phyloP scores from a whole-genome alignment of 345 rosid species.

The Physaria fendleri region DNA sequence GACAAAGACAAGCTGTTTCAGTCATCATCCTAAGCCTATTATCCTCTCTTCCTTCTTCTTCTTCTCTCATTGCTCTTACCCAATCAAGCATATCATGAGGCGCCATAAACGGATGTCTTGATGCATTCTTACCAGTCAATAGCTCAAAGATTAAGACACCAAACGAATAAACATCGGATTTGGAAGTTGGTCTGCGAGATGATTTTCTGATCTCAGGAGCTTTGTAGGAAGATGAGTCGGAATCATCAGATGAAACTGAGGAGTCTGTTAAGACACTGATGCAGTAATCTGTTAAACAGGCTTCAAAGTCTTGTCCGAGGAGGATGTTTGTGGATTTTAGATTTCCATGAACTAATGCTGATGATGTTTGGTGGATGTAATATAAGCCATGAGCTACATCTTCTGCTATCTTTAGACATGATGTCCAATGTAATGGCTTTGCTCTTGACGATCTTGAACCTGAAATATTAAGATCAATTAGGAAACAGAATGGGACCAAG shows the following conservation, averaged over 20 bases:
- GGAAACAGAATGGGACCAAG: not conserved
- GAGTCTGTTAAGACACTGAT: conserved; percentile 61
- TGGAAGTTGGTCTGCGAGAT: conserved; percentile 45
- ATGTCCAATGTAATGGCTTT: conserved; percentile 94
- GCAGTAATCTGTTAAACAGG: conserved; percentile 81
- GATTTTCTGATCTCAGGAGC: conserved; percentile 83
- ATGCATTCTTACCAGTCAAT: conserved; percentile 71
- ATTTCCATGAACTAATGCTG: conserved; percentile 80
- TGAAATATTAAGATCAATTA: conserved; percentile 22
- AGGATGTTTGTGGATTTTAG: conserved; percentile 79
- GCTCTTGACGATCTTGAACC: conserved; percentile 85
- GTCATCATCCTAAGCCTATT: conserved; percentile 68
- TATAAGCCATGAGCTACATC: conserved; percentile 86
- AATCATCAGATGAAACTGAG: conserved; percentile 46
- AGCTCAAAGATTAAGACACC: conserved; percentile 81
- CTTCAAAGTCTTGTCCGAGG: conserved; percentile 89
- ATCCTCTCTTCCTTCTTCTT: conserved; percentile 46
- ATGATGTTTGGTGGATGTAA: conserved; percentile 82
- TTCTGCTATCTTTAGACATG: conserved; percentile 95
- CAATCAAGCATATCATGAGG: conserved; percentile 77
- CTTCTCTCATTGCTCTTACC: conserved; percentile 70
- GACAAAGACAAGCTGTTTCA: conserved; percentile 78
- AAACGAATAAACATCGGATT: conserved; percentile 78
- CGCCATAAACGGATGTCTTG: conserved; percentile 70
- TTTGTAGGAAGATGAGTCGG: conserved; percentile 54